A percentile compares a stretch with the other conserved stretches of the same genome.
phyloP scores from a whole-genome alignment of 2,329 filamentous ascomycete species.

The Botrytis sinoallii region DNA sequence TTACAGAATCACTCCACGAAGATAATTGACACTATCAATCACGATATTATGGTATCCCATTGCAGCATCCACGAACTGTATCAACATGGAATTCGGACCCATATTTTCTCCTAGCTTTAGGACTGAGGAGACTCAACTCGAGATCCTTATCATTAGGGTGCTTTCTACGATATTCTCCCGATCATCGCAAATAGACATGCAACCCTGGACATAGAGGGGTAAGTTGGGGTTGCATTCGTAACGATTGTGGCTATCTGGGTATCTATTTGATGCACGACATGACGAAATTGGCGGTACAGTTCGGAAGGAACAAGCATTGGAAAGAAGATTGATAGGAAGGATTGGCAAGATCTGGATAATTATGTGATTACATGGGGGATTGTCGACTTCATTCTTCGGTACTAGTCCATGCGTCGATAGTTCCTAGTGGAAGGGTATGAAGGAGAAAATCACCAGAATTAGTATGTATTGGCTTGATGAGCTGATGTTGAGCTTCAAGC shows the following conservation, averaged over 20 bases:
- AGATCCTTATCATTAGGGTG: not conserved
- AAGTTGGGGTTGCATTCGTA: not conserved
- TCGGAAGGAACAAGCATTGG: not conserved
- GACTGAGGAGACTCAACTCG: not conserved
- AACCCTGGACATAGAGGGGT: not conserved
- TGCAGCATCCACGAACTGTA: slow-evolving; percentile 13
- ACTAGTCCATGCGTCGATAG: not conserved
- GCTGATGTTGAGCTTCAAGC: not conserved
- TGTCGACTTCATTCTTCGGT: slow-evolving; percentile 8
- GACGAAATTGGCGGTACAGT: not conserved
- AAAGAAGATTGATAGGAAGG: slow-evolving; percentile 3
- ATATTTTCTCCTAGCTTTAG: not conserved
- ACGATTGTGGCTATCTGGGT: not conserved
- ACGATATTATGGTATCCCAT: slow-evolving; percentile 14
- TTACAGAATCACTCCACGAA: not conserved
- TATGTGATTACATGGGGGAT: slow-evolving; percentile 15
- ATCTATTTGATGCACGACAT: not conserved
- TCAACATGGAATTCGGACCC: not conserved
- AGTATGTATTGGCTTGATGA: not conserved
- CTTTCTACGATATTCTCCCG: not conserved
- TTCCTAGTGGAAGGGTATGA: not conserved
- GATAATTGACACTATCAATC: not conserved
- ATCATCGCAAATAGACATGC: not conserved
- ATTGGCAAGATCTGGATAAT: not conserved
- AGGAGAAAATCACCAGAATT: not conserved